Evolutionary conservation across 2,329 filamentous ascomycete species (phyloP), one percentile per base, ranked within the genome.

Genomic region (Fusarium tanahbumbuense): DNA sequence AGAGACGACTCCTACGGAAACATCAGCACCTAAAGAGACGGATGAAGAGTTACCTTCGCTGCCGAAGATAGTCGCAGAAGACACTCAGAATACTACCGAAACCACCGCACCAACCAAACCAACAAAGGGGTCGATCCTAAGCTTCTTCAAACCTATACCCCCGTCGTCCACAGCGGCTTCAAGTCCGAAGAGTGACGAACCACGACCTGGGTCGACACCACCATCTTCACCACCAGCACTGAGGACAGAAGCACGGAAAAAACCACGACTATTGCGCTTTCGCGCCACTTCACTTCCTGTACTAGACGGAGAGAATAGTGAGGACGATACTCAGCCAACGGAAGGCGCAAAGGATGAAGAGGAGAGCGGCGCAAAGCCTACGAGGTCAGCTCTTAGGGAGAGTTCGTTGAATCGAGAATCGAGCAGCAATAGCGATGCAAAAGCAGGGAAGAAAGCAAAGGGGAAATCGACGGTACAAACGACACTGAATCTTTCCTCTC

Each of bases 401-500:
- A 56, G 40, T 5, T 54, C 57, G 4, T 16, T 44, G 4, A 67
- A 62, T 2, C 53, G 67, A 11, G 53, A 68, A 27, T 47, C 27
- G 2, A 49, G 18, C 27, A 55, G 15, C 56, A 28, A 64, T 18
- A 50, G 44, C 13, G 74, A 65, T 15, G 15, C 45, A 10, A 77
- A 71, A 42, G 25, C 16, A 64, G 65, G 20, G 4, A 70, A 62
- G 20, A 76, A 57, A 18, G 20, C 56, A 4, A 78, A 73, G 27
- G 27, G 30, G 6, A 78, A 75, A 41, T n/a, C 77, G 3, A 67
- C 72, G 2, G 73, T 83, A 1, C 82, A 84, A 53, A 84, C 80
- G 3, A 84, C 82, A 2, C 76, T 84, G n/a, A 83, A 84, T 34
- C 74, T 84, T 4, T 83, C 82, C 0, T 76, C 78, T 2, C 77